Evolutionary conservation across 768 basidiomycete species (phyloP).

Genomic region (Leucosporidium yakuticum): DNA sequence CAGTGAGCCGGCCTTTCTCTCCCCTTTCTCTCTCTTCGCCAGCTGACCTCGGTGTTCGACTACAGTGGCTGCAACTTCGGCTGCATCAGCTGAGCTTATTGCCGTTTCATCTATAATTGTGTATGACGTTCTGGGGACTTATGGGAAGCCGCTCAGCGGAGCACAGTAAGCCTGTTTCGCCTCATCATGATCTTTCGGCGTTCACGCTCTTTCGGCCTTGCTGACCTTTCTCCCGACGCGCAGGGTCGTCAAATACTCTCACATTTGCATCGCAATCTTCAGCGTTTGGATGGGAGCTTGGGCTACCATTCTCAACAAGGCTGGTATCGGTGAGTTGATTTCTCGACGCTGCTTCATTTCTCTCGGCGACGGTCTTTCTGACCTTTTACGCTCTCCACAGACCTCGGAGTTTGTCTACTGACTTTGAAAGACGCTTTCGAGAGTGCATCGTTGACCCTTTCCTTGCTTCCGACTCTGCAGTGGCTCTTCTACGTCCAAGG

Average conservation of each 20-base stretch:
- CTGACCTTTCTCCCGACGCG: neutral
- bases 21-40: no score
- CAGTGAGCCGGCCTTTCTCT: constrained; percentile 34
- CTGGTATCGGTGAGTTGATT: neutral
- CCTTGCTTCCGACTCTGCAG: neutral
- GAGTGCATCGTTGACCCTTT: no score
- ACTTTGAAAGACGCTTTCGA: no score
- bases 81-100: constrained; percentile 83
- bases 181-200: constrained; percentile 44
- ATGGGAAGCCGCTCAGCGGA: constrained; percentile 72
- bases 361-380: no score
- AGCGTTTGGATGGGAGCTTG: constrained; percentile 19
- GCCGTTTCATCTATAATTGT: constrained; percentile 78
- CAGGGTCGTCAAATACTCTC: constrained; percentile 9
- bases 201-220: neutral
- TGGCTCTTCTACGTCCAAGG: neutral
- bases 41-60: neutral
- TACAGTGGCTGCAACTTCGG: constrained; percentile 46
- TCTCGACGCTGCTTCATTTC: neutral
- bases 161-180: constrained; percentile 51
- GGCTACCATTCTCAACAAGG: constrained; percentile 17
- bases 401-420: neutral
- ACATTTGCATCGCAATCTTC: constrained; percentile 4
- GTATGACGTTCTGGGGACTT: constrained; percentile 77
- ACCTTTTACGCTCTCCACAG: neutral